These are phyloP conservation scores for Quercus parvula DNA, from an alignment of 306 rosid species.

Conservation along the genomic window DNA sequence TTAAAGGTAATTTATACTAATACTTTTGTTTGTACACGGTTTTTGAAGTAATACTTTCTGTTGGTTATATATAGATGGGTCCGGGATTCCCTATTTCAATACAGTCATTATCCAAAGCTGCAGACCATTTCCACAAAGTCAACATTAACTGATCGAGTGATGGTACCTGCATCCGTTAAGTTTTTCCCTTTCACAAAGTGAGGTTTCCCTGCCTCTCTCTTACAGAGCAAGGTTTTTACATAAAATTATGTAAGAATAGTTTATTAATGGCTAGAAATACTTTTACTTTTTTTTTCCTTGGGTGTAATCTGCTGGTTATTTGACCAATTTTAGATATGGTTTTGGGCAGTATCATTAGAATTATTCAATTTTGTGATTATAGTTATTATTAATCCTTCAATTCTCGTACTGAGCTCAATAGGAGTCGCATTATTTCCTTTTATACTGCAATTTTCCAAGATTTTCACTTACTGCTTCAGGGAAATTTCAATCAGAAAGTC, in stretches of 20 bases:
- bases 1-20: too few relatives aligned
- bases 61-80: conserved; percentile 72
- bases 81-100: conserved; percentile 77
- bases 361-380: background rate
- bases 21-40: background rate
- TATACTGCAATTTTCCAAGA: background rate
- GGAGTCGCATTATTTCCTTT: background rate
- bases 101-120: conserved; percentile 89
- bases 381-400: background rate
- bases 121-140: conserved; percentile 75
- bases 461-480: background rate
- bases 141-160: conserved; percentile 36
- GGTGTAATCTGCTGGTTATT: background rate
- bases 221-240: background rate
- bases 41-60: conserved; percentile 9
- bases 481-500: background rate
- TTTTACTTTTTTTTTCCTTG: background rate
- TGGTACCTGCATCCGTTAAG: background rate
- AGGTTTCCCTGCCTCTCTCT: background rate
- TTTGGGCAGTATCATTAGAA: background rate
- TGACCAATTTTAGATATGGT: background rate
- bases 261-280: background rate
- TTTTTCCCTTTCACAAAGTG: background rate
- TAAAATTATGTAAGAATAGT: conserved; percentile 6
- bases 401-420: background rate